Conservation (phyloP, 2,329 filamentous ascomycete species). For the Arachnopeziza araneosa region DNA sequence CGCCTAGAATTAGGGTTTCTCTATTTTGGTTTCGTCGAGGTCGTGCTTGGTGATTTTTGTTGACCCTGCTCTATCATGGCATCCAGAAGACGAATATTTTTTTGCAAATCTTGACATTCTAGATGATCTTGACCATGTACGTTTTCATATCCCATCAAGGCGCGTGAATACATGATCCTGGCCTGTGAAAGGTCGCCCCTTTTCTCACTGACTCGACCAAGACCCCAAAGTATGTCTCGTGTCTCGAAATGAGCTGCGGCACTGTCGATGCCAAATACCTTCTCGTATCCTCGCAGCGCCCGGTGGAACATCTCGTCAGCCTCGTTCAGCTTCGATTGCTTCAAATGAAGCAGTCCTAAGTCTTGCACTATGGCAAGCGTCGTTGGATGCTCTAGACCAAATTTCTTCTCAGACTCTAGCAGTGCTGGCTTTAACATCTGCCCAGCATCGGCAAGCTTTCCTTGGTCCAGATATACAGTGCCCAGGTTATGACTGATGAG, state of each 20-base stretch:
- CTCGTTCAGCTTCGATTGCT: not conserved
- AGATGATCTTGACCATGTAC: slow-evolving; percentile 16
- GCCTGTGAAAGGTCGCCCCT: not conserved
- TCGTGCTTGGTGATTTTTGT: too few species aligned
- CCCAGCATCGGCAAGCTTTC: not conserved
- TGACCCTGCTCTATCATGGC: not conserved
- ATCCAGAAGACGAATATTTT: slow-evolving; percentile 9
- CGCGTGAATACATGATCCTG: not conserved
- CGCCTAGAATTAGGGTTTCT: too few species aligned
- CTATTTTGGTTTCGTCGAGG: too few species aligned
- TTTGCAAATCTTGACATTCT: slow-evolving; percentile 5
- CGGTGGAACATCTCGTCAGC: not conserved
- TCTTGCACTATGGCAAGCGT: not conserved
- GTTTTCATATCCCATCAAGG: slow-evolving; percentile 19
- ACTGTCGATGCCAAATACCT: not conserved
- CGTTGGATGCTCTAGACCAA: not conserved
- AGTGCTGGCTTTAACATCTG: not conserved
- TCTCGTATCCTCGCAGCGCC: not conserved
- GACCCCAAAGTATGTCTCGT: not conserved
- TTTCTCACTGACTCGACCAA: not conserved
- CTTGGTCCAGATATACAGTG: not conserved
- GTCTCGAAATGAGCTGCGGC: not conserved
- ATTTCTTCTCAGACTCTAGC: not conserved
- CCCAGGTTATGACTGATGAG: not conserved
- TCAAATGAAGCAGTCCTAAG: not conserved